Base-by-base conservation (phyloP, 2,329 filamentous ascomycete genomes). In the Bipolaris sorokiniana region DNA sequence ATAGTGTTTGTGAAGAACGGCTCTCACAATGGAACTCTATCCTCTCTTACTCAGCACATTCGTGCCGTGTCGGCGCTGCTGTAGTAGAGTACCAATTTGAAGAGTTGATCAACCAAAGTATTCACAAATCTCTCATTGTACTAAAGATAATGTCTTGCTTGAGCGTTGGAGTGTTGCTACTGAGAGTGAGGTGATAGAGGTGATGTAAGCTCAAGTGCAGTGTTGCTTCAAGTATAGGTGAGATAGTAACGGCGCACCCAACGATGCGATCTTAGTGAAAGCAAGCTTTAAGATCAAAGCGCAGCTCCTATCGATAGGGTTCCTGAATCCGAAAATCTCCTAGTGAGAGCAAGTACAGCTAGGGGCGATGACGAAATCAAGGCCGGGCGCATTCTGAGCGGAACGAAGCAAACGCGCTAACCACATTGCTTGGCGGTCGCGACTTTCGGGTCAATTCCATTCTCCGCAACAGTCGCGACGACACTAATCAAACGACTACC, bases 81-180 rank as follows among this genome's bases (percentile, higher is more conserved):
- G 63, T 90, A 83, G 66, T 91, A 91, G 0, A 88, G 83, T 0
- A 88, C 86, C 1, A 92, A 82, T 89, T 92, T 92, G 57, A 91
- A 79, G 58, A 91, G 75, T n/a, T 84, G 90, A 71, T 92, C 88
- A 47, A 89, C 89, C 62, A 89, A 88, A 48, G 88, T 83, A 66
- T 91, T 91, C 20, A 88, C 90, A 73, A 91, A 66, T 90, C 91
- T 1, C 84, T 79, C 0, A 88, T 88, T 23, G 91, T 78, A 1
- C 89, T 88, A 1, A 85, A 86, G 1, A 82, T 79, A 36, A 92
- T 74, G 46, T 89, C 89, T 73, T 88, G 83, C 40, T 81, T 71
- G n/a, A 92, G 84, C 11, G 85, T 74, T 5, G 82, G 70, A 2
- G 83, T 2, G 47, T 88, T 78, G 53, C 88, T 89, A 20, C 76